Evolutionary conservation across 108 stramenopile genomes (phyloP).

Genomic region (Pseudonitzschia pungens): DNA sequence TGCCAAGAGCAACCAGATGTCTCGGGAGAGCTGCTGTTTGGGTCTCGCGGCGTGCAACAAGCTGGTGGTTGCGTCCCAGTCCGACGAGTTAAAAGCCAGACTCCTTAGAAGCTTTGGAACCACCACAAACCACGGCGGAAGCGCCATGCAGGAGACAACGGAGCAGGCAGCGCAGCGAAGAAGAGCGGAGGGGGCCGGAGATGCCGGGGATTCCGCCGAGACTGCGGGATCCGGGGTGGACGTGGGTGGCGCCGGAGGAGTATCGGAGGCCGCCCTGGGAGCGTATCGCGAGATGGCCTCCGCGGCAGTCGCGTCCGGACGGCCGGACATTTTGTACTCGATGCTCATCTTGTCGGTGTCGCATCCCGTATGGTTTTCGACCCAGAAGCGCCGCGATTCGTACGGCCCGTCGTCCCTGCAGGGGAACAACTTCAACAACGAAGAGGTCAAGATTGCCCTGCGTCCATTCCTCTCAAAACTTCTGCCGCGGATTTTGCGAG

Average conservation of each 20-base stretch:
- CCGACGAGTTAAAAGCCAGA: slow-evolving; percentile 45
- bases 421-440: slow-evolving; percentile 39
- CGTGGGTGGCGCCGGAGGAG: slow-evolving; percentile 75
- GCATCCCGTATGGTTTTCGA: slow-evolving; percentile 63
- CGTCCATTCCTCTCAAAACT: slow-evolving; percentile 74
- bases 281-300: slow-evolving; percentile 84
- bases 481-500: slow-evolving; percentile 75
- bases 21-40: slow-evolving; percentile 76
- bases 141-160: slow-evolving; percentile 75
- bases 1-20: slow-evolving; percentile 78
- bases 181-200: slow-evolving; percentile 21
- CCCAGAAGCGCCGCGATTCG: slow-evolving; percentile 37
- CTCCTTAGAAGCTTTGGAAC: slow-evolving; percentile 80
- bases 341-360: slow-evolving; percentile 75
- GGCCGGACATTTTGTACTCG: slow-evolving; percentile 76
- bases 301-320: slow-evolving; percentile 59
- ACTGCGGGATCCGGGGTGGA: slow-evolving; percentile 36
- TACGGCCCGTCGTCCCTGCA: slow-evolving; percentile 68
- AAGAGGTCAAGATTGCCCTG: slow-evolving; percentile 61
- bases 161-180: slow-evolving; percentile 56
- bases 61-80: slow-evolving; percentile 32
- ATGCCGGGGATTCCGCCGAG: slow-evolving; percentile 27
- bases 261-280: slow-evolving; percentile 81
- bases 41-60: slow-evolving; percentile 80
- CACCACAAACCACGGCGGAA: slow-evolving; percentile 75